phyloP scores from a whole-genome alignment of 2,329 filamentous ascomycete species.

The Diaporthe citri region DNA sequence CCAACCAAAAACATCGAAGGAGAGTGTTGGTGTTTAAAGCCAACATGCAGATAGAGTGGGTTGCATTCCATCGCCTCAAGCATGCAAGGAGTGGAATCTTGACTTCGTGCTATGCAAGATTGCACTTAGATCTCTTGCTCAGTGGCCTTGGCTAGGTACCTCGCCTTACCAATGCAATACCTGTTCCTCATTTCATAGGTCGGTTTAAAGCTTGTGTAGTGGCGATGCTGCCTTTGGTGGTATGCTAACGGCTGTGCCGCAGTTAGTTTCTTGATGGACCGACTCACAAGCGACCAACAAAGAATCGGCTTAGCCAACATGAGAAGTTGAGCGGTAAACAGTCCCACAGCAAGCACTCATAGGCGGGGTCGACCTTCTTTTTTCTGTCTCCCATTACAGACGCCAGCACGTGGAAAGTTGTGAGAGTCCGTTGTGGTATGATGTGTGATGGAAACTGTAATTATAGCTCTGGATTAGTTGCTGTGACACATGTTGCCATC shows the following conservation, averaged over 20 bases:
- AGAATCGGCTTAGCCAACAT: background rate
- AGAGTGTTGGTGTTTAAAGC: background rate
- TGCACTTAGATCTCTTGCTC: no score
- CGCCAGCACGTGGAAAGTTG: background rate
- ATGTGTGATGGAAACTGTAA: background rate
- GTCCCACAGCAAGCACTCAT: background rate
- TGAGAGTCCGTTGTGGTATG: accelerated
- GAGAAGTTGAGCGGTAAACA: background rate
- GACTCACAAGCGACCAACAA: background rate
- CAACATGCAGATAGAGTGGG: background rate
- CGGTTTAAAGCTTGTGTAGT: background rate
- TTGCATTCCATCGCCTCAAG: background rate
- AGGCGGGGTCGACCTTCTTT: background rate
- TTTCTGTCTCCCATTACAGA: background rate
- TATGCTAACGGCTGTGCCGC: background rate
- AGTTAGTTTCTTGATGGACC: background rate
- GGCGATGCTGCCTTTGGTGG: background rate
- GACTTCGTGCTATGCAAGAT: no score
- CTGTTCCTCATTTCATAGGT: background rate
- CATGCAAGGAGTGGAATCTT: no score
- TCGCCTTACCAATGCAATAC: background rate
- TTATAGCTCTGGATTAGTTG: background rate
- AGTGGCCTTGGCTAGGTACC: no score
- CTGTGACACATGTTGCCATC: no score
- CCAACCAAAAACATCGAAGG: background rate